phyloP scores from a whole-genome alignment of 306 rosid species.

The Rosa chinensis region DNA sequence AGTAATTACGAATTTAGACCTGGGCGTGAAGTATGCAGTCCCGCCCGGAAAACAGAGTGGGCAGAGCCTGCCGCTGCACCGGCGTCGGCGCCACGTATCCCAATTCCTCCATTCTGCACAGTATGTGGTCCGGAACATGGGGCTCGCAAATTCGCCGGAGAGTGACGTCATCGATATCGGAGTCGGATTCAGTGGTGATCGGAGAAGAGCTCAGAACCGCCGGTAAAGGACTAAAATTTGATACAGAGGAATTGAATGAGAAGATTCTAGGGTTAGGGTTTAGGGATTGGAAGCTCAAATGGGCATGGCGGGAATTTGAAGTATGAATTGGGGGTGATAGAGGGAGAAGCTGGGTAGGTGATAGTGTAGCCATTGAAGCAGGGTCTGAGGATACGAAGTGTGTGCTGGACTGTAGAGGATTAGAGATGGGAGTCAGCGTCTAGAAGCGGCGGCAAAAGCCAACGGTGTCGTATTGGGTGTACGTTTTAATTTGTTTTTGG shows the following conservation, averaged over 20 bases:
- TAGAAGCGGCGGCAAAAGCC: background rate
- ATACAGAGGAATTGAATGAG: constrained; percentile 10
- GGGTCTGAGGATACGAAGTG: background rate
- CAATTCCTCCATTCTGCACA: constrained; percentile 76
- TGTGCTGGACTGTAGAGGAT: background rate
- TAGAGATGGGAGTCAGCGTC: background rate
- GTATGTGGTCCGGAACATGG: constrained; percentile 56
- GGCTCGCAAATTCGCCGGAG: constrained; percentile 56
- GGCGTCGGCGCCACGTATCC: constrained; percentile 73
- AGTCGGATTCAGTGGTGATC: constrained; percentile 10
- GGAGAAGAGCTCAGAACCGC: constrained; percentile 41
- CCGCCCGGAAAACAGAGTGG: constrained; percentile 62
- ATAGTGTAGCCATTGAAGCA: constrained; percentile 33
- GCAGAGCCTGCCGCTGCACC: constrained; percentile 70
- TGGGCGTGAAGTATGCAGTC: constrained; percentile 93
- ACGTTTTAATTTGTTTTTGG: background rate
- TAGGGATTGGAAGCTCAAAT: constrained; percentile 19
- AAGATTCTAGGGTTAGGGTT: constrained; percentile 25
- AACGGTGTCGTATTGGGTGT: constrained; percentile 3
- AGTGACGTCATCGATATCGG: constrained; percentile 31
- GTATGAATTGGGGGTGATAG: constrained; percentile 6
- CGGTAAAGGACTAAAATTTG: constrained; percentile 29
- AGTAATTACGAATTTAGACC: constrained; percentile 45
- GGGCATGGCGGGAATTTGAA: constrained; percentile 11
- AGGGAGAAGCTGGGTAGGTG: constrained; percentile 32